Evolutionary conservation across 139 green algal species (phyloP), one percentile per base, ranked within the genome.

Genomic region (Tetratostichococcus sp.): DNA sequence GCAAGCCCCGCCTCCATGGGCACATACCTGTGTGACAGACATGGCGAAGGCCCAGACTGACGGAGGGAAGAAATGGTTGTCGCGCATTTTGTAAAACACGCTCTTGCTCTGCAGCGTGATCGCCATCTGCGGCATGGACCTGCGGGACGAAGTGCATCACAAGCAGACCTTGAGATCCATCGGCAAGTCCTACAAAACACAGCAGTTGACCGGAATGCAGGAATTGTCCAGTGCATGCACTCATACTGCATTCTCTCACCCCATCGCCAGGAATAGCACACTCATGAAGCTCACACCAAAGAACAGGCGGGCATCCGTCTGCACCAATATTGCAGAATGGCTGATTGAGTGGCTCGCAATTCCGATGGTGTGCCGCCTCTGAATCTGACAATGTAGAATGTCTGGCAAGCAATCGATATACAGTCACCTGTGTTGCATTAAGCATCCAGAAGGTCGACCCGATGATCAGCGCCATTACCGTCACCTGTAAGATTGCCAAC

Each of bases 81-180:
- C 79, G 14, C 89, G 79, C 71, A 97, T 91, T 83, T 94, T 94
- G 85, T 87, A 97, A 77, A 90, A 96, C 26, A 97, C 83, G 14
- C 82, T 68, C 71, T 88, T 91, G 74, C 70, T 86, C 25, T 69
- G 67, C 65, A 93, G 77, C 31, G 81, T 83, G 57, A 88, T 78
- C n/a, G 72, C 78, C 22, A 93, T 70, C 76, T 87, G 78, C 1
- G 71, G 73, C 78, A 87, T 82, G 75, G 77, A 77, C 4, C 30
- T 1, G 50, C 58, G 32, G 50, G 42, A 75, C 4, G 2, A n/a
- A 21, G 69, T 30, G 2, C 35, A 35, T 3, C 1, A 28, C 30
- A 67, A 62, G 66, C 71, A 57, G 42, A n/a, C n/a, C n/a, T n/a
- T n/a, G n/a, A n/a, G n/a, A n/a, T n/a, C n/a, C n/a, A n/a, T n/a